These are phyloP conservation scores for Populus euphratica DNA, from an alignment of 345 rosid genomes.

Conservation along the genomic window DNA sequence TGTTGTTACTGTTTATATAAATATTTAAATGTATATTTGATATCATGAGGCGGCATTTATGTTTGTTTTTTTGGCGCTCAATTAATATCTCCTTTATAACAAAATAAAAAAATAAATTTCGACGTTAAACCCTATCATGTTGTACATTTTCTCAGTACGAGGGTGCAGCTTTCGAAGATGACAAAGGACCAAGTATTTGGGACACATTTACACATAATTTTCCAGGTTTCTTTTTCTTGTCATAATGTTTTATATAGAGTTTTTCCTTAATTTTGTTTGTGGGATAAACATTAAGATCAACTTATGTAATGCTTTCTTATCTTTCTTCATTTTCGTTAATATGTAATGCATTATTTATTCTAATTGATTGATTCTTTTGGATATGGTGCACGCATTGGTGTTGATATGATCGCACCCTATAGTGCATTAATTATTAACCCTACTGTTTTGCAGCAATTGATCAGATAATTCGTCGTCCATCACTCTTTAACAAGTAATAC, in stretches of 20 bases:
- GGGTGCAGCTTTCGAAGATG: background rate
- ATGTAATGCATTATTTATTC: too few species aligned
- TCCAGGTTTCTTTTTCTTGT: background rate
- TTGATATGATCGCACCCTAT: background rate
- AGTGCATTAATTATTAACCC: background rate
- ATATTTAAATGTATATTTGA: too few species aligned
- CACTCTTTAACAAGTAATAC: too few species aligned
- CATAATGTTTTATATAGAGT: too few species aligned
- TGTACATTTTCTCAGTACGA: background rate
- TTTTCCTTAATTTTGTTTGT: background rate
- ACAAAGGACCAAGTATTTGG: slow-evolving; percentile 8
- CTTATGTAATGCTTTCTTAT: background rate
- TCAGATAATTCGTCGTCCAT: too few species aligned
- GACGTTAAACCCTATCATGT: background rate
- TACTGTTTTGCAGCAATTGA: too few species aligned
- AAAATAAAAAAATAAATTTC: background rate
- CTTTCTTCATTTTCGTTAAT: too few species aligned
- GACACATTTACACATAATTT: background rate
- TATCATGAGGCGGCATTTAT: too few species aligned
- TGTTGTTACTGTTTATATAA: too few species aligned
- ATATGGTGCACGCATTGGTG: too few species aligned
- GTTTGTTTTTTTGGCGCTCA: background rate
- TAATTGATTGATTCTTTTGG: too few species aligned
- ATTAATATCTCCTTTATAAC: background rate
- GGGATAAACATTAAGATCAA: background rate